Percentiles rank a stretch among this genome's conserved stretches.
Evolutionary conservation across 1,139 yeast genomes (phyloP).

Genomic region (Blastobotrys elegans): DNA sequence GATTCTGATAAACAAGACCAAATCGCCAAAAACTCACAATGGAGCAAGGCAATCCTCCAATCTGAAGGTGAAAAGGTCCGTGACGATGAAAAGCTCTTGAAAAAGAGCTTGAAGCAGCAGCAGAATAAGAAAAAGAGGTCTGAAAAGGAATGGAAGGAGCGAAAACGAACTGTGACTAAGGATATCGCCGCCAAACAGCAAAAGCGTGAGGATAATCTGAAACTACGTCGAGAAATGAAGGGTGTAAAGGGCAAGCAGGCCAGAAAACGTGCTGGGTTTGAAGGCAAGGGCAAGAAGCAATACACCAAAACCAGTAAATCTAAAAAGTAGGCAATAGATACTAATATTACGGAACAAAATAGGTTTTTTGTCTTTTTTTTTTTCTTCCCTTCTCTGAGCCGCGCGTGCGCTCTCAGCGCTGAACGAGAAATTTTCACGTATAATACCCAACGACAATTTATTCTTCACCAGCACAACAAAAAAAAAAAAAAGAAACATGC

Average conservation of each 20-base stretch:
- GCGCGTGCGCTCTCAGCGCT: too few relatives aligned
- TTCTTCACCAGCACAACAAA: not conserved
- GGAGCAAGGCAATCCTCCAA: constrained; percentile 80
- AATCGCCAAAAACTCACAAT: constrained; percentile 65
- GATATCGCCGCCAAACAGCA: constrained; percentile 61
- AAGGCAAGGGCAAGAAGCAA: constrained; percentile 37
- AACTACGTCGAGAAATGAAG: constrained; percentile 73
- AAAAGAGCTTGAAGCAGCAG: constrained; percentile 78
- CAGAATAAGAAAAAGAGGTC: constrained; percentile 76
- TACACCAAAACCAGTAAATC: constrained; percentile 1
- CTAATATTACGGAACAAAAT: not conserved
- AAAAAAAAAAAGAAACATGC: not conserved
- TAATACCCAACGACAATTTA: too few relatives aligned
- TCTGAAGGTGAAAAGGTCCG: constrained; percentile 85
- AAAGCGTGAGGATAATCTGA: constrained; percentile 87
- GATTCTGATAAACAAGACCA: constrained; percentile 60
- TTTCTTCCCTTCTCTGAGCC: not conserved
- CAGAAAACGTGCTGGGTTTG: constrained; percentile 45
- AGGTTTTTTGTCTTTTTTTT: not conserved
- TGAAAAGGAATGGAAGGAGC: constrained; percentile 78
- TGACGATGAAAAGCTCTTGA: constrained; percentile 84
- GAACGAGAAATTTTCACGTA: too few relatives aligned
- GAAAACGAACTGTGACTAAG: constrained; percentile 59
- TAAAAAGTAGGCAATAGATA: constrained; percentile 5
- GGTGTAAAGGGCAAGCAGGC: constrained; percentile 48